Percentiles rank a stretch among this genome's conserved stretches.
Evolutionary conservation across 2,329 filamentous ascomycete species (phyloP).

Genomic region (Epichloe scottii): DNA sequence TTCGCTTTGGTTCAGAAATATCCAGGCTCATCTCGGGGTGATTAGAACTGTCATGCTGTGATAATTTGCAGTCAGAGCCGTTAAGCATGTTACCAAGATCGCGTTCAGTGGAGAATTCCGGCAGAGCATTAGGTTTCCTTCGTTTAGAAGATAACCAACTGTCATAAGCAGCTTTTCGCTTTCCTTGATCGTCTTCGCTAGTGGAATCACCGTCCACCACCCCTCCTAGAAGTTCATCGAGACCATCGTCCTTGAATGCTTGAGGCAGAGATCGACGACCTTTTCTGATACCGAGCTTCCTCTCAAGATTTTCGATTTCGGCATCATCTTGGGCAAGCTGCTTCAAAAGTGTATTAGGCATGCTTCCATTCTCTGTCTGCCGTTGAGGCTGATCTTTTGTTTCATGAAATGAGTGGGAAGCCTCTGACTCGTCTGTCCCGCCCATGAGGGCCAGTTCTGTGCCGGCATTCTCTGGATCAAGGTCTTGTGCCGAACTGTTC

Average conservation of each 20-base stretch:
- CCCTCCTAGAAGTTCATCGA: conserved; percentile 66
- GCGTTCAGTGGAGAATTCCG: not conserved
- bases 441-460: conserved; percentile 3
- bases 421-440: conserved; percentile 7
- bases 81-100: not conserved
- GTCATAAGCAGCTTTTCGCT: conserved; percentile 45
- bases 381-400: conserved; percentile 15
- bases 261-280: conserved; percentile 62
- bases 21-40: not conserved
- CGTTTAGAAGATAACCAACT: conserved; percentile 49
- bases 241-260: conserved; percentile 67
- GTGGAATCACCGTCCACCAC: conserved; percentile 35
- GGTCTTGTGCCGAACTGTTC: not conserved
- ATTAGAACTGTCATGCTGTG: not conserved
- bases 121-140: conserved; percentile 13
- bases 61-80: not conserved
- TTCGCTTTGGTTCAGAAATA: not conserved
- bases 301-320: conserved; percentile 79
- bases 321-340: conserved; percentile 68
- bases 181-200: conserved; percentile 45
- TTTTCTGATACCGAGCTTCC: conserved; percentile 69
- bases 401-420: conserved; percentile 2
- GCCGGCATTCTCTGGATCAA: not conserved
- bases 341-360: conserved; percentile 26
- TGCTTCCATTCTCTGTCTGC: conserved; percentile 15